These are phyloP conservation scores for Rhodotorula sp. DNA, from an alignment of 1,284 basidiomycete genomes.

Conservation along the genomic window DNA sequence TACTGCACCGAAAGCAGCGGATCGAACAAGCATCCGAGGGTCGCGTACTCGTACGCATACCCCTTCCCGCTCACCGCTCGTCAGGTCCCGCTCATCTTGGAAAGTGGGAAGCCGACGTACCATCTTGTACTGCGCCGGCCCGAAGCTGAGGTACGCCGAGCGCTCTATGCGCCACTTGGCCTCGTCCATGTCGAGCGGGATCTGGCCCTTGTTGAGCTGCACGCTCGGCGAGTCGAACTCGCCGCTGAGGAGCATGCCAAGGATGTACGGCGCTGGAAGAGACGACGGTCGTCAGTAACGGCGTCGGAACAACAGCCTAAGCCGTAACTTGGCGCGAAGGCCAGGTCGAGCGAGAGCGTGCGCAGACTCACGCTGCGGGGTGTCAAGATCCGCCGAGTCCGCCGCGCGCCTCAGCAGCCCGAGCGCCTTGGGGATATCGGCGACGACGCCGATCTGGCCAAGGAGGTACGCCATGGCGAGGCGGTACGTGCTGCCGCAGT, in stretches of 20 bases:
- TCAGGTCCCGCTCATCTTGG: background rate
- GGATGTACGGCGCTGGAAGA: slow-evolving; percentile 58
- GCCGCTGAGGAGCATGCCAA: slow-evolving; percentile 75
- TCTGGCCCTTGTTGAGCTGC: slow-evolving; percentile 57
- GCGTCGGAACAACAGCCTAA: no score
- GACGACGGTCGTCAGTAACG: background rate
- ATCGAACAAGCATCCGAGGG: slow-evolving; percentile 82
- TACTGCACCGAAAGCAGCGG: slow-evolving; percentile 88
- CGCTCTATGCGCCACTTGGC: slow-evolving; percentile 59
- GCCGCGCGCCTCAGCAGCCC: slow-evolving; percentile 76
- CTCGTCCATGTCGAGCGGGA: slow-evolving; percentile 49
- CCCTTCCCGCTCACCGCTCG: slow-evolving; percentile 55
- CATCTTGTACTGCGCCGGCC: slow-evolving; percentile 89
- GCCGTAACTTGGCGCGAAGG: background rate
- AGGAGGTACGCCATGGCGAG: slow-evolving; percentile 88
- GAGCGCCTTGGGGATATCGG: slow-evolving; percentile 63
- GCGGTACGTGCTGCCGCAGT: slow-evolving; percentile 62
- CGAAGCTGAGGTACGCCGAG: slow-evolving; percentile 71
- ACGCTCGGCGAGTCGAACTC: slow-evolving; percentile 60
- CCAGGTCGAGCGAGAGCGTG: no score
- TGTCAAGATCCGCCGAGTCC: slow-evolving; percentile 64
- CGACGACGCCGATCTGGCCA: slow-evolving; percentile 73
- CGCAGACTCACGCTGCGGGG: slow-evolving; percentile 38
- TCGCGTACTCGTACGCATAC: slow-evolving; percentile 87
- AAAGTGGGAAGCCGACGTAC: background rate